Base-by-base conservation (phyloP, 257 asterid species). In the Solanum raphanifolium region DNA sequence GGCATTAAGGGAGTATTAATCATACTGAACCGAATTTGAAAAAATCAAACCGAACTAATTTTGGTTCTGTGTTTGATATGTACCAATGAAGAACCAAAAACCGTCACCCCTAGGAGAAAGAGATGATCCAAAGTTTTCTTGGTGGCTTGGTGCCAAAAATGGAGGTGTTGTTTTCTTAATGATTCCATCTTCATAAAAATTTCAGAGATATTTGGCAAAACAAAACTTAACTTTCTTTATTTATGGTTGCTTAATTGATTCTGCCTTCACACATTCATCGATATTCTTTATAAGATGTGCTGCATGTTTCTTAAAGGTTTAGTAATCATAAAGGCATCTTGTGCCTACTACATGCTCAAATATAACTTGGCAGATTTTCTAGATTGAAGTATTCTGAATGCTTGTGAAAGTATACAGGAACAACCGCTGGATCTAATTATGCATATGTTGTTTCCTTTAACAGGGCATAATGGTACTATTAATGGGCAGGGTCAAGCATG, bases 401-500 rank as follows among this genome's bases (percentile, higher is more conserved):
- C 20, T 81, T 81, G 69, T 81, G 85, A 0, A 25, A 29, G 31
- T 9, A 29, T 48, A 29, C 25, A 31, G 38, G 41, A 46, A 27
- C 9, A 10, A 2, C 68, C 2, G 2, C 7, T 81, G n/a, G 85
- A 29, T 29, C 85, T 81, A 20, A 81, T 48, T 3, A 29, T 82
- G 29, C 29, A 82, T 29, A 48, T 82, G 85, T 48, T 82, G 41
- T 10, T 82, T 15, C 46, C n/a, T 13, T 21, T 69, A 85, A 71
- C 92, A 92, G 94, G 94, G 65, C 93, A 92, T 81, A 90, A 92
- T 86, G 94, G 94, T 69, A 92, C 94, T 71, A 92, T 90, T 29
- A 89, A 92, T 82, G 94, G 94, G 78, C 94, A 92, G 87, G 94
- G 94, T 75, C 94, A 89, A 88, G 85, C 94, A 34, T 92, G 93